Conservation (phyloP, 345 rosid genomes). For the Kandelia obovata region DNA sequence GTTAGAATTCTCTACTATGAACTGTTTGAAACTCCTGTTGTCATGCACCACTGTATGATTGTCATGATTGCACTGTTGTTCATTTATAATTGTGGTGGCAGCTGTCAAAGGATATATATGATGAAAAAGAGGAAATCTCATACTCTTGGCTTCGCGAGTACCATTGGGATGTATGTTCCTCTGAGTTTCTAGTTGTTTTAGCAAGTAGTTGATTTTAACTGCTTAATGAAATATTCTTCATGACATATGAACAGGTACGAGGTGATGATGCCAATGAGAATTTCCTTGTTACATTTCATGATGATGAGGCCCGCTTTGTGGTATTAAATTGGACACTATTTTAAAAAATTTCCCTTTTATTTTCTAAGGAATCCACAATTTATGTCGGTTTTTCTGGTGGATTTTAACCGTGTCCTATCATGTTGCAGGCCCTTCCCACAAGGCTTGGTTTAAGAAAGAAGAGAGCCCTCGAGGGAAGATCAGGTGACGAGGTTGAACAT, state of each 20-base stretch:
- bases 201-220: not conserved
- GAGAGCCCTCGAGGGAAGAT: constrained; percentile 84
- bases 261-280: constrained; percentile 72
- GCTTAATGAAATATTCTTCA: constrained; percentile 15
- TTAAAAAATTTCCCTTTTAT: not conserved
- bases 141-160: constrained; percentile 94
- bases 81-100: constrained; percentile 31
- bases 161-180: constrained; percentile 82
- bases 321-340: constrained; percentile 36
- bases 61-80: not conserved
- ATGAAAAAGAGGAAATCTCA: constrained; percentile 70
- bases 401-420: constrained; percentile 3
- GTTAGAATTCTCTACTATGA: not conserved
- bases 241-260: constrained; percentile 45
- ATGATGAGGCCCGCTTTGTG: constrained; percentile 70
- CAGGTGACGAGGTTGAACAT: constrained; percentile 80
- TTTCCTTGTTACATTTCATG: constrained; percentile 79
- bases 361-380: not conserved
- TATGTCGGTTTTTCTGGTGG: not conserved
- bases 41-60: not conserved
- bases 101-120: constrained; percentile 73
- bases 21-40: constrained; percentile 1
- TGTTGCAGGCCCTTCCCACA: constrained; percentile 84
- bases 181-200: constrained; percentile 3
- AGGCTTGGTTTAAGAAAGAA: constrained; percentile 72